Percentiles rank a stretch among this genome's conserved stretches.
These are phyloP conservation scores for Cladosporium sp. DNA, from an alignment of 2,329 filamentous ascomycete genomes.

Conservation along the genomic window DNA sequence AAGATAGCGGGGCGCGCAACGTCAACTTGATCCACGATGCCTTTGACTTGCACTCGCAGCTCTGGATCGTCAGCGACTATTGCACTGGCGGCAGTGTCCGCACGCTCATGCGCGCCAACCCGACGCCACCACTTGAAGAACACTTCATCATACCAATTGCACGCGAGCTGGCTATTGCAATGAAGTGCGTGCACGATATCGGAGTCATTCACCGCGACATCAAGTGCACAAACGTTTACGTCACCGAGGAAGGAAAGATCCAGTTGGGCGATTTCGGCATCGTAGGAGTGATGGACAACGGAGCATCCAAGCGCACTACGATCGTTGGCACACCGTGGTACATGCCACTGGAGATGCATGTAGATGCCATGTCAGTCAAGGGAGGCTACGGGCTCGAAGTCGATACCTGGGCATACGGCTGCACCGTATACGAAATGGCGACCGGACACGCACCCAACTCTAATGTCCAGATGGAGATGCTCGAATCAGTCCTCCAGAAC, in stretches of 20 bases:
- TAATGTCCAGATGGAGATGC: slow-evolving; percentile 49
- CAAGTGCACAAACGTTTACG: slow-evolving; percentile 74
- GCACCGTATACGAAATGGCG: slow-evolving; percentile 78
- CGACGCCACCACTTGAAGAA: slow-evolving; percentile 51
- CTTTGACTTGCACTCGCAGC: slow-evolving; percentile 71
- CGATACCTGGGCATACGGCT: slow-evolving; percentile 84
- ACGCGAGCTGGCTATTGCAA: slow-evolving; percentile 61
- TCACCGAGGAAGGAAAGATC: slow-evolving; percentile 73
- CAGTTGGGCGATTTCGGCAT: slow-evolving; percentile 86
- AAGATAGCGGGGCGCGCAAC: slow-evolving; percentile 72
- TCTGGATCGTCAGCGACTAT: slow-evolving; percentile 89
- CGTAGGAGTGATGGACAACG: slow-evolving; percentile 73
- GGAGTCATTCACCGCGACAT: slow-evolving; percentile 66
- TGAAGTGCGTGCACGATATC: slow-evolving; percentile 65
- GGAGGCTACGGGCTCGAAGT: slow-evolving; percentile 50
- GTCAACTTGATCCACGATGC: slow-evolving; percentile 82
- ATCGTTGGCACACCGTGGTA: slow-evolving; percentile 82
- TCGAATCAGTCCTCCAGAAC: slow-evolving; percentile 49
- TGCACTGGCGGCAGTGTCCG: slow-evolving; percentile 80
- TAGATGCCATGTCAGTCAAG: slow-evolving; percentile 34
- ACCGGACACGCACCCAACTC: slow-evolving; percentile 69
- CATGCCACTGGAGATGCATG: slow-evolving; percentile 75
- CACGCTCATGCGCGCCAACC: slow-evolving; percentile 57
- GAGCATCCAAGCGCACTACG: slow-evolving; percentile 71
- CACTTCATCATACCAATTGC: slow-evolving; percentile 65